Evolutionary conservation across 306 rosid genomes (phyloP).

Genomic region (Castanea mollissima): DNA sequence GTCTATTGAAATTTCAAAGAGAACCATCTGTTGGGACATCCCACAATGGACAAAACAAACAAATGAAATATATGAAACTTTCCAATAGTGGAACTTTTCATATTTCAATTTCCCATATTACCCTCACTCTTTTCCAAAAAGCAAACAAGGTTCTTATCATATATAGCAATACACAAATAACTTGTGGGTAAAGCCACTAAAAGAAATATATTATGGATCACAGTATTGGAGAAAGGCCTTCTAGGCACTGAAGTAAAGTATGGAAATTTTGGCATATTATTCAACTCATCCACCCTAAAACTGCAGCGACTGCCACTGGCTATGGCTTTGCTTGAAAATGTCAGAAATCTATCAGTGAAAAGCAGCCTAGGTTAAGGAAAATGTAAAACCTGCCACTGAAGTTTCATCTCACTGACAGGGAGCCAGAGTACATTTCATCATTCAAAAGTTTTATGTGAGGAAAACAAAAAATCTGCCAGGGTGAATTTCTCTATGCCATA

Average conservation of each 20-base stretch:
- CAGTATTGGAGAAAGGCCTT: not conserved
- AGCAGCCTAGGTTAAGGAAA: not conserved
- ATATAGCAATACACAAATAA: not conserved
- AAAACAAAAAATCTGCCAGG: not conserved
- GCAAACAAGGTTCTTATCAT: no score
- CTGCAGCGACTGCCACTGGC: not conserved
- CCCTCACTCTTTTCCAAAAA: no score
- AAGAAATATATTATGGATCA: not conserved
- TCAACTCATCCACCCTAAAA: not conserved
- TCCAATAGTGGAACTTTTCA: no score
- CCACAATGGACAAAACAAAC: no score
- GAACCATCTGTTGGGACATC: no score
- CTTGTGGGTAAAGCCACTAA: not conserved
- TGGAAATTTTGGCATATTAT: not conserved
- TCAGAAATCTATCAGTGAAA: not conserved
- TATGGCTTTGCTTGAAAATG: not conserved
- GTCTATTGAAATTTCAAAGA: no score
- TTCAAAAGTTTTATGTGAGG: not conserved
- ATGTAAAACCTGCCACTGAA: not conserved
- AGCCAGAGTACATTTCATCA: not conserved
- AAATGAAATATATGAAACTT: no score
- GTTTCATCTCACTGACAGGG: not conserved
- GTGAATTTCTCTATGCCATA: not conserved
- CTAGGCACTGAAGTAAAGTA: not conserved
- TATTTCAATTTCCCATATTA: no score